phyloP scores from a whole-genome alignment of 202 grass and related monocot genomes.

The Setaria viridis region DNA sequence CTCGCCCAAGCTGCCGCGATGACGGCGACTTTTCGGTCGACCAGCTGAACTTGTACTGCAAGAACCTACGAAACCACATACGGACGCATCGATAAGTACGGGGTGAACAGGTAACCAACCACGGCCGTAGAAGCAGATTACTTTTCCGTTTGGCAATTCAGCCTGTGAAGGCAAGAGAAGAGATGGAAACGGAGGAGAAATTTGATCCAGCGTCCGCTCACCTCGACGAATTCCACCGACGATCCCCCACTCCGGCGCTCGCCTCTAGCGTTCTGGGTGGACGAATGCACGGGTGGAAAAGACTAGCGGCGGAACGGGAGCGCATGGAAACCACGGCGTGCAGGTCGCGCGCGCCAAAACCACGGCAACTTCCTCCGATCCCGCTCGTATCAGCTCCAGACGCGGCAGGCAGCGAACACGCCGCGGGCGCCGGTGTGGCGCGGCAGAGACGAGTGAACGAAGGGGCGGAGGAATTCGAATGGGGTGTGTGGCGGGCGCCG shows the following conservation, averaged over 20 bases:
- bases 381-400: not conserved
- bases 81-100: not conserved
- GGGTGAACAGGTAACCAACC: conserved; percentile 4
- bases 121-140: not conserved
- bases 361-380: not conserved
- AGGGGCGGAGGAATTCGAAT: not conserved
- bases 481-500: conserved; percentile 18
- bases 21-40: not conserved
- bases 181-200: not conserved
- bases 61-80: not conserved
- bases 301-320: not conserved
- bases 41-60: conserved; percentile 33
- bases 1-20: not conserved
- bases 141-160: not conserved
- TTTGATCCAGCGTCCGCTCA: not conserved
- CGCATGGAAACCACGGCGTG: not conserved
- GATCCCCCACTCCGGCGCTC: not conserved
- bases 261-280: not conserved
- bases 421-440: not conserved
- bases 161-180: not conserved
- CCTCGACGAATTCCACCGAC: not conserved
- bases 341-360: not conserved
- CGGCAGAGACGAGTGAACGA: not conserved
- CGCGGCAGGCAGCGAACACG: not conserved
- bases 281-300: not conserved